These are phyloP conservation scores for Fagopyrum homotropicum DNA, from an alignment of 148 eudicot genomes.

Conservation along the genomic window DNA sequence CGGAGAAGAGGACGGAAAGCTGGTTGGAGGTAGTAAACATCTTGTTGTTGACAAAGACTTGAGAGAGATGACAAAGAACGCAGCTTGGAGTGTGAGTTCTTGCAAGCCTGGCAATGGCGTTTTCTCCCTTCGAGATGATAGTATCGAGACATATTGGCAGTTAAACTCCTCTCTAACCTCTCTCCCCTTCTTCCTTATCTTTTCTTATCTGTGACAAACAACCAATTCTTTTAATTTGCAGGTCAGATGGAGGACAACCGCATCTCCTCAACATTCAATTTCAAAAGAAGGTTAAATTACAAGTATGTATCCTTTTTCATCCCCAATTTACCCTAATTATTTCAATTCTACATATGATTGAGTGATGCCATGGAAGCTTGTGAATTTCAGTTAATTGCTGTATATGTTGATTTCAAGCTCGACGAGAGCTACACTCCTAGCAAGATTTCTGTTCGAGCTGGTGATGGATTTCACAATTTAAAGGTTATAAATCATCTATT, in stretches of 20 bases:
- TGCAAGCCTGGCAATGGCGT: conserved; percentile 95
- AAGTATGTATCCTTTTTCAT: conserved; percentile 27
- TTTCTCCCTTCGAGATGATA: conserved; percentile 68
- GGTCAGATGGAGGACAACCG: conserved; percentile 96
- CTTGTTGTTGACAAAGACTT: conserved; percentile 68
- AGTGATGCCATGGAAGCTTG: conserved; percentile 9
- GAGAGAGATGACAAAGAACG: conserved; percentile 85
- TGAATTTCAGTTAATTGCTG: conserved; percentile 51
- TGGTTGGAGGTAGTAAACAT: conserved; percentile 60
- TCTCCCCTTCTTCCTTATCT: neutral
- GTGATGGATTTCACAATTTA: conserved; percentile 91
- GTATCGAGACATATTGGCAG: conserved; percentile 91
- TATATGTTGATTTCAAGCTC: conserved; percentile 92
- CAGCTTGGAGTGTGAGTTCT: conserved; percentile 97
- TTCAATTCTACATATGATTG: neutral
- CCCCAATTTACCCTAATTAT: neutral
- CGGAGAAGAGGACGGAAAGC: conserved; percentile 82
- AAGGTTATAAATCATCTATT: conserved; percentile 30
- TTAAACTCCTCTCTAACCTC: conserved; percentile 19
- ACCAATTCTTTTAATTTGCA: conserved; percentile 15
- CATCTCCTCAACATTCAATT: conserved; percentile 91
- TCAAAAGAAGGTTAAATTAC: conserved; percentile 89
- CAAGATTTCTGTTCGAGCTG: conserved; percentile 81
- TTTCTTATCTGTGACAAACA: neutral
- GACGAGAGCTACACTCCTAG: conserved; percentile 98